These are phyloP conservation scores for Russula sp. DNA, from an alignment of 768 basidiomycete genomes.

Conservation along the genomic window DNA sequence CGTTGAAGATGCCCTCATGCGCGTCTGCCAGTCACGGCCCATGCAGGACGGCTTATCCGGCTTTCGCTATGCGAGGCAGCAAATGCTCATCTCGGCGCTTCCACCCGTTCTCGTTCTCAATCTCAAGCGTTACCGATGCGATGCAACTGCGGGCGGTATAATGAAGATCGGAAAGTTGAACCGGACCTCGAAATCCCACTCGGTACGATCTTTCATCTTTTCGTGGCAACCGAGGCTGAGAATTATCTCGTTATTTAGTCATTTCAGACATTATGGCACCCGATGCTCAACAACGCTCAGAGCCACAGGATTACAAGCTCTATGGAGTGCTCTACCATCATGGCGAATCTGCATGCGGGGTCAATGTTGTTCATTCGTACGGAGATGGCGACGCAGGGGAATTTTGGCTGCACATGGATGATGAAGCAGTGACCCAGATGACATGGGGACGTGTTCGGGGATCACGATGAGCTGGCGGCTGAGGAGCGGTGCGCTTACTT, in stretches of 20 bases:
- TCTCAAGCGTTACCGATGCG: conserved; percentile 84
- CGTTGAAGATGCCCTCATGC: conserved; percentile 77
- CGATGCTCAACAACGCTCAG: conserved; percentile 48
- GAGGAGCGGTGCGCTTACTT: no score
- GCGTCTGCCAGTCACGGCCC: conserved; percentile 73
- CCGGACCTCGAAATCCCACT: conserved; percentile 72
- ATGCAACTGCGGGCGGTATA: conserved; percentile 66
- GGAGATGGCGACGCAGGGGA: conserved; percentile 42
- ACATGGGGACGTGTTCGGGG: no score
- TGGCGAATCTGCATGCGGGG: conserved; percentile 83
- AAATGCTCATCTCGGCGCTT: conserved; percentile 72
- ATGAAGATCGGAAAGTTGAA: conserved; percentile 83
- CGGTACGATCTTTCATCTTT: conserved; percentile 43
- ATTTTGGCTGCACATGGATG: no score
- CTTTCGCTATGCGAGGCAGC: conserved; percentile 59
- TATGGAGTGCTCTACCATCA: conserved; percentile 95
- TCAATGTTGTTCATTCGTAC: conserved; percentile 78
- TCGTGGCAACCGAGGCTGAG: neutral
- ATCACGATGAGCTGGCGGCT: no score
- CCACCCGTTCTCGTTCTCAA: conserved; percentile 86
- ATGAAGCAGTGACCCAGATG: no score
- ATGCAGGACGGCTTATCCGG: conserved; percentile 63
- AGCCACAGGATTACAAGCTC: conserved; percentile 58
- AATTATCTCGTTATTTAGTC: neutral
- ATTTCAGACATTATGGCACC: conserved; percentile 33